Conservation (phyloP, 208 protist species). For the Acanthamoeba royreba region DNA sequence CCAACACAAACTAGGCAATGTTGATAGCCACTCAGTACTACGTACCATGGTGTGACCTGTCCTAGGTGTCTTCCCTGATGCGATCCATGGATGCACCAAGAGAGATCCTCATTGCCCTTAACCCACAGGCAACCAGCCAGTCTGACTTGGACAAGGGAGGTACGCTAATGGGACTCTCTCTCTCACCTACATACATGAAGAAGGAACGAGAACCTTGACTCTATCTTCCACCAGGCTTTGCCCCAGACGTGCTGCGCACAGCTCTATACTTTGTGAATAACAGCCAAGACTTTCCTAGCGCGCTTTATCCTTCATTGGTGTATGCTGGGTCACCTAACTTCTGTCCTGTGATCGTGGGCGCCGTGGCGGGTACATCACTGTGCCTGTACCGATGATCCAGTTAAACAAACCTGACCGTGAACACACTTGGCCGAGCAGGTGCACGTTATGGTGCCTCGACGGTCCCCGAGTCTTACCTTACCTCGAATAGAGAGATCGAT, state of each 20-base stretch:
- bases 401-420: background rate
- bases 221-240: background rate
- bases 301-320: background rate
- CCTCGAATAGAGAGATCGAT: background rate
- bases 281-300: background rate
- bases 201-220: background rate
- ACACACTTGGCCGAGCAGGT: background rate
- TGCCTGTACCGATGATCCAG: background rate
- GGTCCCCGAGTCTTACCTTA: background rate
- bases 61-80: too few species aligned
- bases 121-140: background rate
- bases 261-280: background rate
- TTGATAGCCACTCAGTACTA: too few species aligned
- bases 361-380: background rate
- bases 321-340: conserved; percentile 14
- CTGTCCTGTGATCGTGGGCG: background rate
- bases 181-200: background rate
- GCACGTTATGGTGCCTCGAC: background rate
- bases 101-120: background rate
- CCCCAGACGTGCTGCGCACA: background rate
- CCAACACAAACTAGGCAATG: too few species aligned
- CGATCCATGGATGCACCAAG: too few species aligned
- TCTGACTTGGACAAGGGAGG: background rate
- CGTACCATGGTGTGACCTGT: too few species aligned
- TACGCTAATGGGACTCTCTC: too few species aligned